Percentiles rank a stretch among this genome's conserved stretches.
These are phyloP conservation scores for Tolypocladium inflatum DNA, from an alignment of 2,329 filamentous ascomycete genomes.

Conservation along the genomic window DNA sequence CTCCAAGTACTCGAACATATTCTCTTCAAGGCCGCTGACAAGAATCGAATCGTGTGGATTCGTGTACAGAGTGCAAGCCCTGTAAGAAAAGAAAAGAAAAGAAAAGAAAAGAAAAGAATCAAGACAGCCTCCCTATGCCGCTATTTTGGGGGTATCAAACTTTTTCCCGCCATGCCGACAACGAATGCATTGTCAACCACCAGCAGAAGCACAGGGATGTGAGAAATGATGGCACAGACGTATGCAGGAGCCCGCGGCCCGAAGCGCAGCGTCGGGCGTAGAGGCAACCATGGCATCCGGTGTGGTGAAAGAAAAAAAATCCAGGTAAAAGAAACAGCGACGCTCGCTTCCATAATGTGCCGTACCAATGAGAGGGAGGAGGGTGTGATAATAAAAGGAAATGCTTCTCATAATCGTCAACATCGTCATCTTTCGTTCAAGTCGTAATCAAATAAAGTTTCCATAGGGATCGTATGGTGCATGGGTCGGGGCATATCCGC, in stretches of 20 bases:
- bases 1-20: not conserved
- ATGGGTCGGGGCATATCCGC: constrained; percentile 18
- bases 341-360: constrained; percentile 9
- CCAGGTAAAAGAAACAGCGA: constrained; percentile 6
- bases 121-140: constrained; percentile 13
- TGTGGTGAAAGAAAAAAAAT: constrained; percentile 15
- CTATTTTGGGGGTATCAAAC: constrained; percentile 27
- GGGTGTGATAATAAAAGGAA: constrained; percentile 7
- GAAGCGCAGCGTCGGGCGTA: constrained; percentile 10
- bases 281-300: not conserved
- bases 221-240: not conserved
- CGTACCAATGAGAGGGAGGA: not conserved
- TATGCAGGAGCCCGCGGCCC: not conserved
- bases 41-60: not conserved
- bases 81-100: constrained; percentile 2
- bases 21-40: not conserved
- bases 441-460: constrained; percentile 20
- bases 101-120: constrained; percentile 5
- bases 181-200: constrained; percentile 12
- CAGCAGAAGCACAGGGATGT: constrained; percentile 14
- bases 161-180: constrained; percentile 12
- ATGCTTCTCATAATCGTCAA: constrained; percentile 18
- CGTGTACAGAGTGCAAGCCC: not conserved
- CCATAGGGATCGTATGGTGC: constrained; percentile 20
- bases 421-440: constrained; percentile 17